Base-by-base conservation (phyloP, 441 rosid genomes). In the Pelargonium citronellum region DNA sequence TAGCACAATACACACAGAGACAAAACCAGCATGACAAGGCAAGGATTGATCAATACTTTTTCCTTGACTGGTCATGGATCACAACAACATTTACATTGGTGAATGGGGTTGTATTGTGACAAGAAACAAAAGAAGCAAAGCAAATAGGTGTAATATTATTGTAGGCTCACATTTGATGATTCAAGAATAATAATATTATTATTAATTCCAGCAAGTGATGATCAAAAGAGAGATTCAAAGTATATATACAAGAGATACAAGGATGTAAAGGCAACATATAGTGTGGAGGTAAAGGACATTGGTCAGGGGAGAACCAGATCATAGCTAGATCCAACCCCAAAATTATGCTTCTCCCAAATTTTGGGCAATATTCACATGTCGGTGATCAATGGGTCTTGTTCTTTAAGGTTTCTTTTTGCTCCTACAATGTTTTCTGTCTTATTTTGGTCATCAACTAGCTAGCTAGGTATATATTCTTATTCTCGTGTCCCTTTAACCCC, bases 201-300 rank as follows among this genome's bases (percentile, higher is more conserved):
- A 44, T 1, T 6, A 43, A 3, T 6, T 1, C 8, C 4, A 5
- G 47, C 8, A 43, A 7, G 11, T 43, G 10, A 12, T n/a, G 12
- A 47, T n/a, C 53, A 12, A 47, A 10, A n/a, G 53, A 47, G 55
- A 49, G 57, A 49, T 49, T 49, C 57, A 49, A 49, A 49, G 57
- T 13, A 13, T 49, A 49, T n/a, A n/a, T n/a, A n/a, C 57, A 49
- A 34, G 15, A 49, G 57, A 49, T 49, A n/a, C 57, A 49, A 49
- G 5, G 57, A 49, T 5, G 15, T 49, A 49, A 49, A 49, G 57
- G 57, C 15, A 49, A 49, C 57, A 49, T 49, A 49, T 49, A 49
- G 7, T 13, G 16, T 49, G 15, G n/a, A 49, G 57, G 16, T 49
- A 49, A 49, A 49, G 57, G 57, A 49, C 57, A 49, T 49, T 12